Conservation (phyloP, 2,329 filamentous ascomycete species). For the Claviceps pusilla region DNA sequence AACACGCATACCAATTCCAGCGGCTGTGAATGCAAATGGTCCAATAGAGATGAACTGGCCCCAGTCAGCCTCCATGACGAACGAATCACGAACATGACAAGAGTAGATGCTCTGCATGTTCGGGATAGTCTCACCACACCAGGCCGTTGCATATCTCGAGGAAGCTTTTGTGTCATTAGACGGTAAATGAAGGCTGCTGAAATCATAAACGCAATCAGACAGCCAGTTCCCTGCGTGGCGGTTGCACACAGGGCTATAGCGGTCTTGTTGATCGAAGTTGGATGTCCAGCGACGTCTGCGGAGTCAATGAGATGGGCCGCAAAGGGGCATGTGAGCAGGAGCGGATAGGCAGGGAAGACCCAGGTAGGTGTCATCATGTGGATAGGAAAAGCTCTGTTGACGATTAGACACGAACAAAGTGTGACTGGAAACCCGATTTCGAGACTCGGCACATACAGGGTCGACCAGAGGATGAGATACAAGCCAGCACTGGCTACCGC, state of each 20-base stretch:
- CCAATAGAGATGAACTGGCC: constrained; percentile 62
- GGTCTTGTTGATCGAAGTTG: constrained; percentile 18
- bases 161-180: constrained; percentile 77
- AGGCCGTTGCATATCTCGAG: constrained; percentile 58
- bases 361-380: constrained; percentile 76
- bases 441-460: constrained; percentile 25
- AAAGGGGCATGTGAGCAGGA: constrained; percentile 62
- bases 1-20: constrained; percentile 19
- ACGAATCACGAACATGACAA: neutral
- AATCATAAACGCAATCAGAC: constrained; percentile 56
- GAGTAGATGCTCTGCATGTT: neutral
- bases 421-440: neutral
- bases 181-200: constrained; percentile 74
- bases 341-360: constrained; percentile 75
- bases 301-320: constrained; percentile 42
- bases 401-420: neutral
- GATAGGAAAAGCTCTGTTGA: constrained; percentile 41
- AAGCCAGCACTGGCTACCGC: constrained; percentile 52
- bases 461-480: constrained; percentile 58
- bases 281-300: constrained; percentile 15
- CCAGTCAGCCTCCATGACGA: neutral
- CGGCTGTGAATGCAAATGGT: constrained; percentile 47
- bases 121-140: constrained; percentile 39
- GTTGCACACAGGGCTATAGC: constrained; percentile 35
- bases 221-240: constrained; percentile 38